A percentile compares a stretch with the other conserved stretches of the same genome.
These are phyloP conservation scores for Aspergillus leporis DNA, from an alignment of 495 filamentous ascomycete species.

Conservation along the genomic window DNA sequence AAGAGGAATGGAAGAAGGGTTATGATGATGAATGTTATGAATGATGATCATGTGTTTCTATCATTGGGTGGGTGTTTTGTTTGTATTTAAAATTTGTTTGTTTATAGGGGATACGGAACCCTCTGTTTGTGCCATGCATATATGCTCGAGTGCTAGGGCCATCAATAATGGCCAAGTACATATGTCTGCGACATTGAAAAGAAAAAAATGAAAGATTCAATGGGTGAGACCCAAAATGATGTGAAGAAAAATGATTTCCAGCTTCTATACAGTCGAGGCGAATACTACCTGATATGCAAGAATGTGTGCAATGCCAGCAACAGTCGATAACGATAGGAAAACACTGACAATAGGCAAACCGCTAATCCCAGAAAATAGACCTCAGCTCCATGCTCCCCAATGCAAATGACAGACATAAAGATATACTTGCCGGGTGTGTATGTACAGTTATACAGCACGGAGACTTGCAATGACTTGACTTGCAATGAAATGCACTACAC, in stretches of 20 bases:
- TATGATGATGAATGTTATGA: neutral
- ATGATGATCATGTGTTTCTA: constrained; percentile 1
- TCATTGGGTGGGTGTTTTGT: neutral
- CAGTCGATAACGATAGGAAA: neutral
- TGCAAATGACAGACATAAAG: constrained; percentile 1
- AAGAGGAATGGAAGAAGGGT: neutral
- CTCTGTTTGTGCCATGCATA: neutral
- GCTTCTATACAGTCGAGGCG: constrained; percentile 1
- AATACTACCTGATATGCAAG: neutral
- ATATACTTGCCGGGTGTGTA: neutral
- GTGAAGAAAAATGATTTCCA: neutral
- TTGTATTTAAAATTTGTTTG: neutral
- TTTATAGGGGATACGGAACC: neutral
- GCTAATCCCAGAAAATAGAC: constrained; percentile 1
- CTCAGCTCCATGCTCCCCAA: constrained; percentile 2
- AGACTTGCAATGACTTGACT: neutral
- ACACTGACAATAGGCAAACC: neutral
- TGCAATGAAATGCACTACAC: constrained; percentile 40
- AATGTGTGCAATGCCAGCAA: neutral
- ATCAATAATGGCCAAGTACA: neutral
- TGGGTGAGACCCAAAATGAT: neutral
- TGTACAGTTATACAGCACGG: neutral
- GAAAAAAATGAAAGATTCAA: neutral
- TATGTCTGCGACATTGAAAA: neutral
- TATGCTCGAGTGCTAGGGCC: neutral